Evolutionary conservation across 2,329 filamentous ascomycete species (phyloP).

Genomic region (Akanthomyces uredinophilus): DNA sequence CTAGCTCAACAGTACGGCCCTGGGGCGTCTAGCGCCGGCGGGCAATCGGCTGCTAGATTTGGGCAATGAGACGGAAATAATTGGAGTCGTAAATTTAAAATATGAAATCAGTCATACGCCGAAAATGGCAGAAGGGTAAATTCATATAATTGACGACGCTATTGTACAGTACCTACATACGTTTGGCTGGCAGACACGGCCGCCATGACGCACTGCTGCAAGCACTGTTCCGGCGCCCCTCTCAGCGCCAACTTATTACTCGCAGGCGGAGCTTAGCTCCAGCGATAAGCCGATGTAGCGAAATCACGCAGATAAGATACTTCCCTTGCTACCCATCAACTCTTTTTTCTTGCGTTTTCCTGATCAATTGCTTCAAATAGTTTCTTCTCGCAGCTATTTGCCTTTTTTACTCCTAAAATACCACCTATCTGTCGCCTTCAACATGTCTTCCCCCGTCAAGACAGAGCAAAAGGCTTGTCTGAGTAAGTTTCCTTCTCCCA

Average conservation of each 20-base stretch:
- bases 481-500: constrained; percentile 45
- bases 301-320: constrained; percentile 27
- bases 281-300: constrained; percentile 14
- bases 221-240: not conserved
- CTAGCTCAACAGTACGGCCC: no score
- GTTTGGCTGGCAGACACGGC: not conserved
- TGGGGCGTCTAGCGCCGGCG: no score
- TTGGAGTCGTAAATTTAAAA: no score
- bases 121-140: no score
- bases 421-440: not conserved
- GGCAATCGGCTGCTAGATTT: no score
- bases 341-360: constrained; percentile 13
- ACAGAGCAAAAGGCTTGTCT: constrained; percentile 57
- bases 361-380: constrained; percentile 3
- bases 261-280: constrained; percentile 3
- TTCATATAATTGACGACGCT: no score
- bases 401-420: constrained; percentile 3
- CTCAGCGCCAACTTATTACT: not conserved
- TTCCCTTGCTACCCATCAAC: constrained; percentile 13
- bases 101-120: no score
- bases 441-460: constrained; percentile 41
- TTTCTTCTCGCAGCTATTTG: not conserved
- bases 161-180: not conserved
- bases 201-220: not conserved
- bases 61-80: no score